Evolutionary conservation across 805 yeast genomes (phyloP), one percentile per base, ranked within the genome.

Genomic region (Sugiyamaella valdiviana): DNA sequence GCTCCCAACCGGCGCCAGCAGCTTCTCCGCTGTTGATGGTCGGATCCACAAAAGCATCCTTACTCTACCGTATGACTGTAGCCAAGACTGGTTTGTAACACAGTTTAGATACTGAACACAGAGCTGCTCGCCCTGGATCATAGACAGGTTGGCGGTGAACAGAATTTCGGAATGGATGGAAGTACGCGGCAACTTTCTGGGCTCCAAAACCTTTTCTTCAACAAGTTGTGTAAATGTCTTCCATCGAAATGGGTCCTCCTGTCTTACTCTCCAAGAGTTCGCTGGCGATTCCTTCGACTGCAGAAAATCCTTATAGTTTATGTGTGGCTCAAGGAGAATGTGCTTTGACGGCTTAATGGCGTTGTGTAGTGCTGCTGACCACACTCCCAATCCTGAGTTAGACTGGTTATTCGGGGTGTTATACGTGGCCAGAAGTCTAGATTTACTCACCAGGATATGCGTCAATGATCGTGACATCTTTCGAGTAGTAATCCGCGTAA

Each of bases 71-170:
- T 75, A 84, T 55, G 72, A 70, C 53, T 80, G 82, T 6, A 86
- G 62, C 96, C 95, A 87, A 59, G 84, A 85, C 43, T 75, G 70
- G 60, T 82, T 74, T 0, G 77, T 80, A 23, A 82, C 68, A 64
- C 95, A 84, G 51, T 75, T 76, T 26, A 84, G 63, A 80, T 88
- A 84, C 65, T 87, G 95, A 49, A 84, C 80, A 21, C 84, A 63
- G 15, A 86, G 72, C 44, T 83, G 79, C 61, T 83, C 93, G 10
- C 84, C 85, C 50, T 73, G 74, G 6, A 69, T 60, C 35, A 73
- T 70, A 0, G 84, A 72, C 23, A 83, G 67, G 58, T 82, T 79
- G 1, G 81, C 90, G 5, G 80, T 67, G 26, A 80, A 69, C 29
- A 85, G 64, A 21, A 85, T 69, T 48, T 74, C 74, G 48, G 76